These are phyloP conservation scores for Trametes cinnabarina DNA, from an alignment of 768 basidiomycete species.

Conservation along the genomic window DNA sequence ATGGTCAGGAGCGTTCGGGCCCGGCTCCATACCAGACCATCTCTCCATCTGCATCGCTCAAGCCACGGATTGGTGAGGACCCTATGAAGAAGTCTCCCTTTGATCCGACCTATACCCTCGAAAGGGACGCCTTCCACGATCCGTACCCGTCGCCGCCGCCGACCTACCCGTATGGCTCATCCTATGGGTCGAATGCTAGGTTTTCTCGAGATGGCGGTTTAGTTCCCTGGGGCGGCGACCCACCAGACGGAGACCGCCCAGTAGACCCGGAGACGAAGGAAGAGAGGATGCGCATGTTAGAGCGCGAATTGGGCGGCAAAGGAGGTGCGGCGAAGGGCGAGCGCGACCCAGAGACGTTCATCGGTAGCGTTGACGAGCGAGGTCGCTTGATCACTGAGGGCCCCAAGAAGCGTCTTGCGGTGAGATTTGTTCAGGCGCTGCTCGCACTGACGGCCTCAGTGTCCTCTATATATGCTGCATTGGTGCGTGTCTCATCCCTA, in stretches of 20 bases:
- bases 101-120: conserved; percentile 35
- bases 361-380: conserved; percentile 58
- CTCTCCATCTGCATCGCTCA: conserved; percentile 8
- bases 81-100: conserved; percentile 30
- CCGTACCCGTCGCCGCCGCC: conserved; percentile 31
- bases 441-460: conserved; percentile 51
- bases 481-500: conserved; percentile 41
- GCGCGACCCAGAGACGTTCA: conserved; percentile 46
- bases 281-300: conserved; percentile 69
- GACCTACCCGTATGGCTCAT: conserved; percentile 23
- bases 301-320: conserved; percentile 59
- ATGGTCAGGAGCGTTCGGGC: conserved; percentile 33
- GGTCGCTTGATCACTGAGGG: conserved; percentile 63
- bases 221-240: conserved; percentile 54
- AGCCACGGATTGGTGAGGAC: conserved; percentile 15
- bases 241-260: conserved; percentile 40
- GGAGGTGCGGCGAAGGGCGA: conserved; percentile 28
- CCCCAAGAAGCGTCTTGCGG: conserved; percentile 53
- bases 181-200: conserved; percentile 37
- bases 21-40: background rate
- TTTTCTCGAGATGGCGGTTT: conserved; percentile 34
- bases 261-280: conserved; percentile 57
- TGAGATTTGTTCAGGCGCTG: conserved; percentile 48
- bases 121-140: conserved; percentile 26
- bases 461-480: conserved; percentile 60